Conservation (phyloP, 495 filamentous ascomycete genomes). For the Filosporella fistucella region DNA sequence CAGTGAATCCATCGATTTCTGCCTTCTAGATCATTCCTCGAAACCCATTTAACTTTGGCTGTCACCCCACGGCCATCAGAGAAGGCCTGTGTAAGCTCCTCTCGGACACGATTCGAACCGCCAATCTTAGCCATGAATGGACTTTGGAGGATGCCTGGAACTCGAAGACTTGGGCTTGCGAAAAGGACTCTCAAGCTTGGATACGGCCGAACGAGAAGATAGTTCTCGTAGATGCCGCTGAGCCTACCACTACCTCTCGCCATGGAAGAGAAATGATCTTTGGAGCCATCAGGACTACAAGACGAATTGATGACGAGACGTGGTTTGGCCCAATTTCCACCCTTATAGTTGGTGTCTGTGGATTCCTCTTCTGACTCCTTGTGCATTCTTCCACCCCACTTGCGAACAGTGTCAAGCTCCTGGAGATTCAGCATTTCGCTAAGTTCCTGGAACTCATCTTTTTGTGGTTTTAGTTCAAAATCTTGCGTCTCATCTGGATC, state of each 20-base stretch:
- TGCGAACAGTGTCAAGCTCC: slow-evolving; percentile 54
- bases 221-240: slow-evolving; percentile 47
- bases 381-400: slow-evolving; percentile 51
- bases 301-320: slow-evolving; percentile 34
- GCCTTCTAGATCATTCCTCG: slow-evolving; percentile 35
- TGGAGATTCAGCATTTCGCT: slow-evolving; percentile 57
- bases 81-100: slow-evolving; percentile 49
- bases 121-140: slow-evolving; percentile 58
- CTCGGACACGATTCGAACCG: slow-evolving; percentile 44
- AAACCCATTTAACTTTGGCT: slow-evolving; percentile 56
- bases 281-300: slow-evolving; percentile 7
- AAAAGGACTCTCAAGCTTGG: slow-evolving; percentile 62
- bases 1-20: slow-evolving; percentile 57
- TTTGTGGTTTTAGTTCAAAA: slow-evolving; percentile 16
- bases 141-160: slow-evolving; percentile 61
- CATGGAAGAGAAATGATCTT: slow-evolving; percentile 1
- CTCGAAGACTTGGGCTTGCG: slow-evolving; percentile 57
- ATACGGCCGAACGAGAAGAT: slow-evolving; percentile 57
- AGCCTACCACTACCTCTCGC: slow-evolving; percentile 25
- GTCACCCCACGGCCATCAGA: slow-evolving; percentile 52
- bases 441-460: slow-evolving; percentile 43
- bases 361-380: slow-evolving; percentile 40
- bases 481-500: slow-evolving; percentile 19
- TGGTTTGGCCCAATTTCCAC: slow-evolving; percentile 30
- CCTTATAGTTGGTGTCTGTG: slow-evolving; percentile 23